Conservation (phyloP, 805 yeast genomes). For the Tetrapisispora fleetii region DNA sequence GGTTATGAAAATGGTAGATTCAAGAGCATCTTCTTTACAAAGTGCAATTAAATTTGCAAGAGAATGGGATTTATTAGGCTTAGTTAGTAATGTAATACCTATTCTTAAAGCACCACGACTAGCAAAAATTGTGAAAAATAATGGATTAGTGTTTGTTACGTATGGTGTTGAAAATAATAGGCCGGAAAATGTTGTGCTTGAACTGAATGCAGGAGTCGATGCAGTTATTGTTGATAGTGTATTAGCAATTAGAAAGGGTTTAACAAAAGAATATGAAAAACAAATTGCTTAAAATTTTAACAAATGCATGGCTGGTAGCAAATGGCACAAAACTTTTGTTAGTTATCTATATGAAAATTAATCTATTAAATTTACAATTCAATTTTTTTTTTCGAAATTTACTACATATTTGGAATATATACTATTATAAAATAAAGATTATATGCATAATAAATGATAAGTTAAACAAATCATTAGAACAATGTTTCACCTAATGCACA, state of each 20-base stretch:
- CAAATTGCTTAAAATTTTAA: not conserved
- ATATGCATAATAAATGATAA: not conserved
- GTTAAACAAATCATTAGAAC: constrained; percentile 8
- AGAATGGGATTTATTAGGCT: constrained; percentile 84
- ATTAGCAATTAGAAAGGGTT: constrained; percentile 79
- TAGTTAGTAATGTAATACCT: constrained; percentile 82
- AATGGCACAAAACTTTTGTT: no score
- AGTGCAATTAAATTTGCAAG: constrained; percentile 85
- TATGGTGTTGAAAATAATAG: constrained; percentile 79
- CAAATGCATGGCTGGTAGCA: not conserved
- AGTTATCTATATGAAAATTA: no score
- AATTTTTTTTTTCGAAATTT: no score
- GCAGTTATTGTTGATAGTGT: constrained; percentile 97
- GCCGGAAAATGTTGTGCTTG: constrained; percentile 73
- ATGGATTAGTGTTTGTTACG: constrained; percentile 87
- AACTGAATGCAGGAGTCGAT: constrained; percentile 91
- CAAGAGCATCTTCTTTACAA: constrained; percentile 78
- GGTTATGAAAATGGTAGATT: constrained; percentile 75
- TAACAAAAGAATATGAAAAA: constrained; percentile 28
- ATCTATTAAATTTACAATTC: no score
- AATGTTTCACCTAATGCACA: constrained; percentile 93
- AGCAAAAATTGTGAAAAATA: constrained; percentile 81
- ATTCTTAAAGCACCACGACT: constrained; percentile 83
- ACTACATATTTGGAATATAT: not conserved
- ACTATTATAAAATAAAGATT: no score